These are phyloP conservation scores for Talaromyces atroroseus DNA, from an alignment of 2,329 filamentous ascomycete genomes.

Conservation along the genomic window DNA sequence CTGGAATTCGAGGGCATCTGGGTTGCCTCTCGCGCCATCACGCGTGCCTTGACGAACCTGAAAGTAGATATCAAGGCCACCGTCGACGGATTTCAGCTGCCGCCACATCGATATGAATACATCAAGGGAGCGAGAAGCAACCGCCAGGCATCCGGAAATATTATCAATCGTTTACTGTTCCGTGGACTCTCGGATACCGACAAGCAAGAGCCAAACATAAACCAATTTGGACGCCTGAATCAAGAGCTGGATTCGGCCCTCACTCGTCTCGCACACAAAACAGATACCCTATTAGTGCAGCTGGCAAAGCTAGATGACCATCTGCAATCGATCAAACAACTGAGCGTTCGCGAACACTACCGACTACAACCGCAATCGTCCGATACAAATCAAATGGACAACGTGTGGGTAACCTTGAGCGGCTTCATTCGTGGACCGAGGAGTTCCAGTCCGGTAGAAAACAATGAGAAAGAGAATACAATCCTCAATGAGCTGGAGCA, in stretches of 20 bases:
- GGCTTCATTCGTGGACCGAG: neutral
- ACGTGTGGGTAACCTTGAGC: conserved; percentile 1
- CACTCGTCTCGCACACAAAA: conserved; percentile 3
- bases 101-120: neutral
- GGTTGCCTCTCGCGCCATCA: conserved; percentile 27
- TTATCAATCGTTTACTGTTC: conserved; percentile 1
- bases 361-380: neutral
- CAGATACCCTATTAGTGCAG: neutral
- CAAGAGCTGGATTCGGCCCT: conserved; percentile 6
- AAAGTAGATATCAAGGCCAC: conserved; percentile 32
- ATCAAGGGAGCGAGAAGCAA: neutral
- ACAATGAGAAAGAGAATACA: neutral
- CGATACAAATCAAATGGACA: neutral
- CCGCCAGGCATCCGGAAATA: neutral
- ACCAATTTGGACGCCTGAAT: conserved; percentile 6
- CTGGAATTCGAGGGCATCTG: conserved; percentile 34
- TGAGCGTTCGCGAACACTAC: conserved; percentile 9
- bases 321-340: conserved; percentile 9
- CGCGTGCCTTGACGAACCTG: conserved; percentile 31
- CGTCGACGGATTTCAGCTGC: conserved; percentile 18
- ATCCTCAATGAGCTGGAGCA: conserved; percentile 1
- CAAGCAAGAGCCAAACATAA: conserved; percentile 1
- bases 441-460: neutral
- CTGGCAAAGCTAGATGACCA: conserved; percentile 14
- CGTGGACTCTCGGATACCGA: neutral